These are phyloP conservation scores for Ustilago nuda DNA, from an alignment of 1,284 basidiomycete genomes.

Conservation along the genomic window DNA sequence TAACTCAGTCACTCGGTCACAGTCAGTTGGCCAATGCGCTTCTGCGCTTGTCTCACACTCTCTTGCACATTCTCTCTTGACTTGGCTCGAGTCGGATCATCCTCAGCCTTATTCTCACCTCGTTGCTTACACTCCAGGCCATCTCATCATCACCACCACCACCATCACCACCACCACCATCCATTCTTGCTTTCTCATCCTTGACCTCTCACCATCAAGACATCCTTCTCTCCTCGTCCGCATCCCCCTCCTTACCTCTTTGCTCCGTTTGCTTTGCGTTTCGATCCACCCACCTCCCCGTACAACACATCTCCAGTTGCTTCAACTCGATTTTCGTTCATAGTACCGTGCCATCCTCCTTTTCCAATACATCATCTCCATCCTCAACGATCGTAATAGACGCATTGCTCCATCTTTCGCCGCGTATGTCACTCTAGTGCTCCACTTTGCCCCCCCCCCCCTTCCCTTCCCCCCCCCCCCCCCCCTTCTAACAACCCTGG, in stretches of 20 bases:
- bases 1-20: neutral
- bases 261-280: constrained; percentile 5
- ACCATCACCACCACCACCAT: neutral
- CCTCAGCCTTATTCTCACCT: neutral
- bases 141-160: neutral
- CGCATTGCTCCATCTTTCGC: neutral
- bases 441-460: neutral
- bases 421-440: constrained; percentile 13
- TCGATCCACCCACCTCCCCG: neutral
- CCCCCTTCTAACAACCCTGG: neutral
- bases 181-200: neutral
- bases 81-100: neutral
- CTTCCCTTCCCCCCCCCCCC: neutral
- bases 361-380: neutral
- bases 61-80: neutral
- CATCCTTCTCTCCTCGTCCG: neutral
- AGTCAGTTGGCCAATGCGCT: neutral
- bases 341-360: neutral
- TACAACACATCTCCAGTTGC: neutral
- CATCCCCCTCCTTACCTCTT: neutral
- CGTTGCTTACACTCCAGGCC: neutral
- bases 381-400: no score
- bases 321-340: neutral
- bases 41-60: neutral
- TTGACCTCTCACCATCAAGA: constrained; percentile 15